These are phyloP conservation scores for Annona squamosa DNA, from an alignment of 164 flowering plant genomes.

Conservation along the genomic window DNA sequence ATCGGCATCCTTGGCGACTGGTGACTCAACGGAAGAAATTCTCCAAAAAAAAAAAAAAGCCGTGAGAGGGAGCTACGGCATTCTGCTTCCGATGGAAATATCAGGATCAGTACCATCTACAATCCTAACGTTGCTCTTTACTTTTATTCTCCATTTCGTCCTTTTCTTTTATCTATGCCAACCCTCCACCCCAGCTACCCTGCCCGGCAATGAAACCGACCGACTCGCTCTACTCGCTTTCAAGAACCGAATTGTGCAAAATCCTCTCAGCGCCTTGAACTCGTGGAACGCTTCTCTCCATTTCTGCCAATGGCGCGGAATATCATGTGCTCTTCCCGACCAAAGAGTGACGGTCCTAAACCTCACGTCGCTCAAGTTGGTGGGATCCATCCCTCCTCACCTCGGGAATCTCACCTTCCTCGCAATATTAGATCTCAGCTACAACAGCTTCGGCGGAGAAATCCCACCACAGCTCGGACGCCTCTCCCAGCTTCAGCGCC, in stretches of 20 bases:
- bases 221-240: not conserved
- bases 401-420: constrained; percentile 44
- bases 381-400: constrained; percentile 30
- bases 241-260: not conserved
- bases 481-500: constrained; percentile 22
- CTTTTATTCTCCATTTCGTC: too few relatives aligned
- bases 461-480: constrained; percentile 28
- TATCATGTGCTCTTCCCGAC: constrained; percentile 17
- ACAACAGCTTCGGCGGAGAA: constrained; percentile 28
- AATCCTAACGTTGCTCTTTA: too few relatives aligned
- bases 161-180: too few relatives aligned
- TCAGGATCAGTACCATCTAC: too few relatives aligned
- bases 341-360: constrained; percentile 24
- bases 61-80: too few relatives aligned
- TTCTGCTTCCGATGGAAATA: too few relatives aligned
- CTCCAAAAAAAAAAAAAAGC: too few relatives aligned
- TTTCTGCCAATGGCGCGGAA: constrained; percentile 15
- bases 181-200: not conserved
- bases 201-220: not conserved
- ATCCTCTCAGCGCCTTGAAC: not conserved
- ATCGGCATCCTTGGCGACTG: too few relatives aligned
- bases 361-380: constrained; percentile 18
- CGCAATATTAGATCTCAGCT: constrained; percentile 22
- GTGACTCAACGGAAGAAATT: too few relatives aligned
- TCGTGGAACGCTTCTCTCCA: not conserved